Conservation (phyloP, 176 grass and related monocot genomes). For the Pontederia paniculata region DNA sequence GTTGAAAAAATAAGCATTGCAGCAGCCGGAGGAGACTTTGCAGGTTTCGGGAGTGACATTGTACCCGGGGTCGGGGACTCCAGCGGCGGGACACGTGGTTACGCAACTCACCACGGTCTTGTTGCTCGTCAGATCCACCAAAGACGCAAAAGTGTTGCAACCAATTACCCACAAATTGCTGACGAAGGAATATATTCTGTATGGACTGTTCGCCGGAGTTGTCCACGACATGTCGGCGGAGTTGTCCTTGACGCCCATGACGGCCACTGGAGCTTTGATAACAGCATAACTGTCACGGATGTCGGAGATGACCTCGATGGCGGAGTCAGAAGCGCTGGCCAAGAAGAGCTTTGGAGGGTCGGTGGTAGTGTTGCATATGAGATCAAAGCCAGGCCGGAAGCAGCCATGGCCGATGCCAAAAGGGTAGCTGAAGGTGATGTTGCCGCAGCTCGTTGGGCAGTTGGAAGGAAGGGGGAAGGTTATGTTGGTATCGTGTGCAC, state of each 20-base stretch:
- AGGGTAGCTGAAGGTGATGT: conserved; percentile 4
- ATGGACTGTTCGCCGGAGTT: not conserved
- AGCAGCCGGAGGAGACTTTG: too few relatives aligned
- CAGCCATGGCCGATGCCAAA: conserved; percentile 18
- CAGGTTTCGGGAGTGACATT: too few relatives aligned
- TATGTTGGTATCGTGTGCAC: too few relatives aligned
- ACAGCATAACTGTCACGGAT: fast-evolving
- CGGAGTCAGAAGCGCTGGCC: conserved; percentile 3
- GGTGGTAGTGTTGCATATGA: too few relatives aligned
- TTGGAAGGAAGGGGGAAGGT: too few relatives aligned
- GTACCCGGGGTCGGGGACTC: too few relatives aligned
- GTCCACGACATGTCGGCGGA: fast-evolving
- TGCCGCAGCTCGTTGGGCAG: conserved; percentile 17
- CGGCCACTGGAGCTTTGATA: not conserved
- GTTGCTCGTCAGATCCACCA: too few relatives aligned
- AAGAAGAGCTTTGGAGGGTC: too few relatives aligned
- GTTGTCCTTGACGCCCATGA: not conserved
- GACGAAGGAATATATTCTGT: not conserved
- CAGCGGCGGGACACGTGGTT: too few relatives aligned
- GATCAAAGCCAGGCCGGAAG: too few relatives aligned
- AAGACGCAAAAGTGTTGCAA: not conserved
- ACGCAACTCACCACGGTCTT: too few relatives aligned
- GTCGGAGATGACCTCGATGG: not conserved
- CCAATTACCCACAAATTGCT: not conserved
- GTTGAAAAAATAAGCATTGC: too few relatives aligned